Evolutionary conservation across 1,284 basidiomycete genomes (phyloP).

Genomic region (Coniferiporia weirii): DNA sequence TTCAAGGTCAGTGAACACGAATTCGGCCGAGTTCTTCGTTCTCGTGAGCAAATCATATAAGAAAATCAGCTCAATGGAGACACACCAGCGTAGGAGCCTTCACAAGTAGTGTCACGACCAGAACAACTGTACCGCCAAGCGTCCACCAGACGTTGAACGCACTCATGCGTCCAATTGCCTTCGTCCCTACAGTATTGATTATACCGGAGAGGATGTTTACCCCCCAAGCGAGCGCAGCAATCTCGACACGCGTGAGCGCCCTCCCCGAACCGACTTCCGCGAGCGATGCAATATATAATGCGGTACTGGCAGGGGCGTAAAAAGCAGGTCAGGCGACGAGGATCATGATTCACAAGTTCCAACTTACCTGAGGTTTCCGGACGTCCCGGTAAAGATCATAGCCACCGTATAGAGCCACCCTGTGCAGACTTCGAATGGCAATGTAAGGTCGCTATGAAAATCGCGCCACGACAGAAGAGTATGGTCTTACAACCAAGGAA

Average conservation of each 20-base stretch:
- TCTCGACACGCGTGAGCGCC: constrained; percentile 44
- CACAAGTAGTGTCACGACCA: constrained; percentile 50
- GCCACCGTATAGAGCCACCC: constrained; percentile 60
- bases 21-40: constrained; percentile 43
- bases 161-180: constrained; percentile 53
- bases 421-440: constrained; percentile 37
- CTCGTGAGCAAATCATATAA: background rate
- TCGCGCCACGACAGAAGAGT: background rate
- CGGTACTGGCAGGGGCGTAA: constrained; percentile 32
- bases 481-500: constrained; percentile 46
- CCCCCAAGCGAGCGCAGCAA: constrained; percentile 52
- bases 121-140: constrained; percentile 51
- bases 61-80: background rate
- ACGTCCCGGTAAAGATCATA: constrained; percentile 57
- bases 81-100: constrained; percentile 50
- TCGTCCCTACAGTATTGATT: constrained; percentile 51
- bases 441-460: background rate
- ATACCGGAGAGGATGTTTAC: constrained; percentile 51
- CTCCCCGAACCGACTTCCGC: constrained; percentile 45
- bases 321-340: no score
- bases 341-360: background rate
- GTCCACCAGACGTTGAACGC: constrained; percentile 60
- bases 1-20: constrained; percentile 55
- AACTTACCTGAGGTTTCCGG: constrained; percentile 49
- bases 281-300: constrained; percentile 50